These are phyloP conservation scores for Yarrowia yakushimensis DNA, from an alignment of 805 yeast species.

Conservation along the genomic window DNA sequence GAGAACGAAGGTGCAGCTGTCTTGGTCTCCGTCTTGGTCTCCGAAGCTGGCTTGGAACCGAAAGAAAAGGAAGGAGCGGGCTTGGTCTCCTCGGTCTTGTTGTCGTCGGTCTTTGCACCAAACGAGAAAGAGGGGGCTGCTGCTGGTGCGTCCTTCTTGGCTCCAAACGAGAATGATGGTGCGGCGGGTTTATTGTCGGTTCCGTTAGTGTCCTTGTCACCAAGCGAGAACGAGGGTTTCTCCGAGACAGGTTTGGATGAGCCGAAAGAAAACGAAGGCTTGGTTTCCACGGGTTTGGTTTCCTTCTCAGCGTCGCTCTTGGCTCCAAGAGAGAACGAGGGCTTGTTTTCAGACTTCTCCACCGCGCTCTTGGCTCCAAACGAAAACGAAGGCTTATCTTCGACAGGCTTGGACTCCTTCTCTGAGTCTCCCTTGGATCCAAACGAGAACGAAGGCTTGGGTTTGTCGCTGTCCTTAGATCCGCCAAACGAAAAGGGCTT, in stretches of 20 bases:
- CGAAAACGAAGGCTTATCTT: not conserved
- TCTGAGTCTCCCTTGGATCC: not conserved
- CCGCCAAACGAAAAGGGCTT: not conserved
- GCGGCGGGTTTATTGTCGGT: not conserved
- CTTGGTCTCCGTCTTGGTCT: not conserved
- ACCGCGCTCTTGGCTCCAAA: not conserved
- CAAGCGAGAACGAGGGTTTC: not conserved
- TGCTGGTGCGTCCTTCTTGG: not conserved
- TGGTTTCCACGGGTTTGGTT: not conserved
- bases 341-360: not conserved
- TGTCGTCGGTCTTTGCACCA: constrained; percentile 21
- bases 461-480: not conserved
- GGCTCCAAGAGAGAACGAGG: not conserved
- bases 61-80: not conserved
- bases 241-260: not conserved
- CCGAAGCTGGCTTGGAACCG: not conserved
- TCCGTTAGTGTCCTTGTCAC: not conserved
- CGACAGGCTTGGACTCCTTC: not conserved
- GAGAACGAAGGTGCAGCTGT: not conserved
- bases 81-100: not conserved
- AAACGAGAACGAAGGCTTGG: not conserved
- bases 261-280: not conserved
- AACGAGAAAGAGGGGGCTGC: constrained; percentile 16
- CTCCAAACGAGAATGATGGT: not conserved
- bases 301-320: not conserved